A percentile compares a stretch with the other conserved stretches of the same genome.
These are phyloP conservation scores for Lipomyces yamadae DNA, from an alignment of 805 yeast genomes.

Conservation along the genomic window DNA sequence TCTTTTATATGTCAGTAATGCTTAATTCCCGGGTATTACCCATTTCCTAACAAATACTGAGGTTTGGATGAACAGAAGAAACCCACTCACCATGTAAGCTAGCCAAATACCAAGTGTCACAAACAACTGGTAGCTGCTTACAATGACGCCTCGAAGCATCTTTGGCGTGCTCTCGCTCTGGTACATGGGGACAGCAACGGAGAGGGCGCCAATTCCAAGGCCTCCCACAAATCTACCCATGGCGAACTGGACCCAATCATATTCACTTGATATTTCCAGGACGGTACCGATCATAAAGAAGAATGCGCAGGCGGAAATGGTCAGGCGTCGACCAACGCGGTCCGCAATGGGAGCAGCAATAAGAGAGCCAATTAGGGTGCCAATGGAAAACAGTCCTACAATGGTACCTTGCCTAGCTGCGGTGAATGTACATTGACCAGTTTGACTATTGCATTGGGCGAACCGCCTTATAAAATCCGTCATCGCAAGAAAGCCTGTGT, in stretches of 20 bases:
- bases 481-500: constrained; percentile 3
- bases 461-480: not conserved
- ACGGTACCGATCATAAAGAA: constrained; percentile 74
- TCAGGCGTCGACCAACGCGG: constrained; percentile 64
- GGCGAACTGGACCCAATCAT: constrained; percentile 13
- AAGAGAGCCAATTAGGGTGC: constrained; percentile 9
- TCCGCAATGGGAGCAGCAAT: constrained; percentile 67
- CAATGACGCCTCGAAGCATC: constrained; percentile 77
- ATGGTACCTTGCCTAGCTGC: constrained; percentile 42
- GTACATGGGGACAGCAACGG: constrained; percentile 77
- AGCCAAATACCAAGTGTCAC: constrained; percentile 43
- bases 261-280: constrained; percentile 57
- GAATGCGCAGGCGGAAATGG: constrained; percentile 51
- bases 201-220: constrained; percentile 74
- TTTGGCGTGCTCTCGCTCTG: constrained; percentile 80
- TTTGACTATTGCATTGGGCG: not conserved
- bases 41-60: not conserved
- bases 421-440: constrained; percentile 7
- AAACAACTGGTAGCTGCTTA: constrained; percentile 70
- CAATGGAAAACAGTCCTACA: constrained; percentile 61
- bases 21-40: not conserved
- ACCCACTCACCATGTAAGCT: constrained; percentile 40
- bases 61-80: not conserved
- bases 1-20: not conserved
- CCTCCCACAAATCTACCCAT: constrained; percentile 60